Evolutionary conservation across 1,284 basidiomycete species (phyloP), one percentile per base, ranked within the genome.

Genomic region (Heliocybe sulcata): DNA sequence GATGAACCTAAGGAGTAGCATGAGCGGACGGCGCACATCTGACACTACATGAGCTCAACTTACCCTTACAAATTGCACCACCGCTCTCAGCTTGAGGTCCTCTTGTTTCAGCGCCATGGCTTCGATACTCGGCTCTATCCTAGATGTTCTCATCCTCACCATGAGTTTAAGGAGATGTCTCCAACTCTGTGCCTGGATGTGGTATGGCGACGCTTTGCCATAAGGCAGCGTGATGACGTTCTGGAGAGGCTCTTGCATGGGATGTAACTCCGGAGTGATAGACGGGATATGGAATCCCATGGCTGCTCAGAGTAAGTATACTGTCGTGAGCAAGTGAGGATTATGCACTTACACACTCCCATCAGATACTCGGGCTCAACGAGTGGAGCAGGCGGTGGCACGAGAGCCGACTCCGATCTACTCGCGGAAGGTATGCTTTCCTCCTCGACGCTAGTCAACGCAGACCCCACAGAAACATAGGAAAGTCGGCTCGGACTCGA

Each of bases 11-110:
- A 56, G 35, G 29, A 35, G 25, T 54, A 45, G 4, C 45, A 27
- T 48, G 35, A 57, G 31, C 11, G 51, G 25, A 14, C 47, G n/a
- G 12, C 50, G 35, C 45, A 14, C 35, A 49, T 31, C 23, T 51
- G 2, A 23, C 27, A 20, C 14, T 48, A 54, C 50, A 51, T 53
- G 49, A 20, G 49, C 25, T 57, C 27, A 22, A 57, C 74, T 57
- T 59, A 87, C 87, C 74, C 82, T 87, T 54, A 89, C 74, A 62
- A 90, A 89, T 61, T 90, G 87, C 54, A 91, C 70, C 0, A 91
- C 85, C 0, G 83, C 82, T 42, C 89, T 81, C 42, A 91, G 69
- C 57, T 77, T 78, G 56, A 85, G 72, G 6, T 81, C 77, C 2
- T 75, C 70, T 60, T 83, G 85, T 20, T 76, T 72, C 0, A 77